Percentiles rank a stretch among this genome's conserved stretches.
Conservation (phyloP, 2,329 filamentous ascomycete genomes). For the Fusarium sulawesiense region DNA sequence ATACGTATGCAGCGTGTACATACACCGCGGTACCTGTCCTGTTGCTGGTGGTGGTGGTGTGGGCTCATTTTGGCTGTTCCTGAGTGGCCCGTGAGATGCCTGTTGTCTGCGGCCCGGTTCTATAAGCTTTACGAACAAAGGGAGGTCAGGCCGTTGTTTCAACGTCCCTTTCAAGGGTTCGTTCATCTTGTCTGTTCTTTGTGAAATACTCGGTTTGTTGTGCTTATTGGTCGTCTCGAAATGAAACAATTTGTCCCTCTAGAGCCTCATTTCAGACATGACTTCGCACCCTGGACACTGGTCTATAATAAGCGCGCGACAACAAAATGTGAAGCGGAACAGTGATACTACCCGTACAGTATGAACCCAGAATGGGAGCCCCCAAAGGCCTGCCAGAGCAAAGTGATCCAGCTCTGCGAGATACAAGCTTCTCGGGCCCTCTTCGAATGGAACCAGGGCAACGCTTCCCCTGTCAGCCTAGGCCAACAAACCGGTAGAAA, state of each 20-base stretch:
- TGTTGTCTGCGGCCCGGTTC: constrained; percentile 28
- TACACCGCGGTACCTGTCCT: constrained; percentile 2
- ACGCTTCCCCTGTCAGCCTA: constrained; percentile 15
- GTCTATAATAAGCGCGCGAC: constrained; percentile 22
- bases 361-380: neutral
- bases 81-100: constrained; percentile 34
- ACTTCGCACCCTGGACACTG: neutral
- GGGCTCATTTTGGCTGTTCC: constrained; percentile 28
- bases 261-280: constrained; percentile 11
- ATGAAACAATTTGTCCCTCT: constrained; percentile 27
- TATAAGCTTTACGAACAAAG: constrained; percentile 34
- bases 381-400: neutral
- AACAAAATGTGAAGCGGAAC: constrained; percentile 9
- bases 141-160: constrained; percentile 41
- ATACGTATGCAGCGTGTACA: neutral
- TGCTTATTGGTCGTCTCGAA: constrained; percentile 16
- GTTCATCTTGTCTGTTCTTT: constrained; percentile 22
- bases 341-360: constrained; percentile 20
- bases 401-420: neutral
- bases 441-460: constrained; percentile 2
- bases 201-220: neutral
- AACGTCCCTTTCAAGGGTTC: constrained; percentile 28
- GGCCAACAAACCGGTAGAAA: constrained; percentile 24
- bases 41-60: constrained; percentile 29
- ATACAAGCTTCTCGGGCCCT: constrained; percentile 2